Conservation (phyloP, 768 basidiomycete species). For the Termitomyces heimii region DNA sequence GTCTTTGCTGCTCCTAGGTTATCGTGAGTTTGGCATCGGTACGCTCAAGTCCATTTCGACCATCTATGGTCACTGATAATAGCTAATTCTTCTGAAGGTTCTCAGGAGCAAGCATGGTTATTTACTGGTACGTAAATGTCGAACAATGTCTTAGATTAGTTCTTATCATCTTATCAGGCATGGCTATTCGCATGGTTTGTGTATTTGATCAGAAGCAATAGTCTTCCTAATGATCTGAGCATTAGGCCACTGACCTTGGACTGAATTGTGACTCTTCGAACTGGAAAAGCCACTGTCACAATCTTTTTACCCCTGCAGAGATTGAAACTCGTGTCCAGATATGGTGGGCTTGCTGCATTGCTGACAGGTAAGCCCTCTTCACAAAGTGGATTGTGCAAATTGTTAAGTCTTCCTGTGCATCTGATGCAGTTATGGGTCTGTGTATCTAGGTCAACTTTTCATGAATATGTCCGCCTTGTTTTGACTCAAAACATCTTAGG, state of each 20-base stretch:
- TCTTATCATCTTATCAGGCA: conserved; percentile 30
- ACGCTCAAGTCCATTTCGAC: neutral
- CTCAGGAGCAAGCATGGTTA: conserved; percentile 84
- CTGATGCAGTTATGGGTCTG: conserved; percentile 51
- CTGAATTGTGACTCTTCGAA: conserved; percentile 72
- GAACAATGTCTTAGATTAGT: neutral
- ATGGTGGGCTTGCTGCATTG: conserved; percentile 73
- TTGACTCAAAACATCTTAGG: conserved; percentile 28
- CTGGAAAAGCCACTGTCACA: conserved; percentile 61
- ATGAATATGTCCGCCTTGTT: conserved; percentile 4
- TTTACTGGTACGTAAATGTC: conserved; percentile 53
- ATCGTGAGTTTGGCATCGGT: conserved; percentile 82
- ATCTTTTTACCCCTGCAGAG: conserved; percentile 60
- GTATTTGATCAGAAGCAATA: neutral
- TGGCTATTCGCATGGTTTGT: conserved; percentile 71
- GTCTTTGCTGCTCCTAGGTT: conserved; percentile 70
- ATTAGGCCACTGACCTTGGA: conserved; percentile 68
- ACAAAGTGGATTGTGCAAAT: neutral
- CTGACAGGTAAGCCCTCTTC: conserved; percentile 49
- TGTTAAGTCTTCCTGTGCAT: neutral
- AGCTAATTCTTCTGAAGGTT: conserved; percentile 28
- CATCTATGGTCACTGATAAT: neutral
- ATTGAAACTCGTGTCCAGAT: conserved; percentile 69
- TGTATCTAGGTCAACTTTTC: conserved; percentile 57
- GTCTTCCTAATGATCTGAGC: conserved; percentile 1